phyloP scores from a whole-genome alignment of 805 yeast species.

The Brettanomyces nanus region DNA sequence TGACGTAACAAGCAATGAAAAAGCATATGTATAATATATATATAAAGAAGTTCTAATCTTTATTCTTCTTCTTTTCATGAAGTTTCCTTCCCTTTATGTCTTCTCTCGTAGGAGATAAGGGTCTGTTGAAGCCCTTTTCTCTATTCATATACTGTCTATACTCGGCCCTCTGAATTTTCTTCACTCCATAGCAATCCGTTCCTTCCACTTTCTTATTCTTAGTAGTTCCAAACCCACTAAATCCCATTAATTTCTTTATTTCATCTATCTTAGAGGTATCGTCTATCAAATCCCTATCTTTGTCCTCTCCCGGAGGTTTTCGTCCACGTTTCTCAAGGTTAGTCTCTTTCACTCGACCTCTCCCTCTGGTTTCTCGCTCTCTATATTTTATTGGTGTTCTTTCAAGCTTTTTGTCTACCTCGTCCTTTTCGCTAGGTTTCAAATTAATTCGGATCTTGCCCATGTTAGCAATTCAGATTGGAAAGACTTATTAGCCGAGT shows the following conservation, averaged over 20 bases:
- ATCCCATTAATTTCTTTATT: conserved; percentile 49
- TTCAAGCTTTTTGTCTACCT: not conserved
- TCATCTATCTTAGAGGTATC: conserved; percentile 11
- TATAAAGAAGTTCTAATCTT: too few species aligned
- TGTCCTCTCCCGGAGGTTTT: not conserved
- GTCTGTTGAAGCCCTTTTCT: conserved; percentile 46
- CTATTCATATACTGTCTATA: conserved; percentile 58
- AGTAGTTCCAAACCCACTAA: conserved; percentile 44
- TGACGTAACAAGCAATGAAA: too few species aligned
- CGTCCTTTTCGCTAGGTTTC: too few species aligned
- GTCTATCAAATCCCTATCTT: conserved; percentile 4
- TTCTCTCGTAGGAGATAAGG: conserved; percentile 35
- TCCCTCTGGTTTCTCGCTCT: not conserved
- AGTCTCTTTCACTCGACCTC: conserved; percentile 2
- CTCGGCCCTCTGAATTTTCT: conserved; percentile 30
- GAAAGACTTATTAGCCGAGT: too few species aligned
- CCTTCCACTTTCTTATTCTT: conserved; percentile 50
- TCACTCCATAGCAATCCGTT: conserved; percentile 35
- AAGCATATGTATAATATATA: too few species aligned
- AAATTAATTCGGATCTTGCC: too few species aligned
- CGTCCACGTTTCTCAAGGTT: not conserved
- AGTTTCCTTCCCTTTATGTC: conserved; percentile 7
- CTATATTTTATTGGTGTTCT: not conserved
- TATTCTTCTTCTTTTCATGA: not conserved
- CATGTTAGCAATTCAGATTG: too few species aligned